These are phyloP conservation scores for Sclerotiophoma versabilis DNA, from an alignment of 2,329 filamentous ascomycete species.

Conservation along the genomic window DNA sequence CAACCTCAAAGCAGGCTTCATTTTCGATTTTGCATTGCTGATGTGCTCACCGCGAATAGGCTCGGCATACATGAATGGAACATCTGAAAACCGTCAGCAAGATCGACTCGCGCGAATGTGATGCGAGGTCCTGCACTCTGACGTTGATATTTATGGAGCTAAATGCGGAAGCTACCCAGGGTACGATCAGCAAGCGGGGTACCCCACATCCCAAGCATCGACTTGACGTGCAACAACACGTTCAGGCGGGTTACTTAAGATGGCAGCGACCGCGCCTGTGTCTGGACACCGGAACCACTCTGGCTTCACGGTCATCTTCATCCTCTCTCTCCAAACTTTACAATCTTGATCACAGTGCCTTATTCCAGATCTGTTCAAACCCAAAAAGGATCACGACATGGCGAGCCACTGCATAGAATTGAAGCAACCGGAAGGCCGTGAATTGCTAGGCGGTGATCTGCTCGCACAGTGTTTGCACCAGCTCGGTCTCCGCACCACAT, in stretches of 20 bases:
- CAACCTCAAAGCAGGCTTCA: no score
- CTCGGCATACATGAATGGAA: not conserved
- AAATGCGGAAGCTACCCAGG: slow-evolving; percentile 1
- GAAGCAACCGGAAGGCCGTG: slow-evolving; percentile 46
- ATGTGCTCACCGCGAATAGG: not conserved
- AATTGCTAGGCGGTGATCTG: slow-evolving; percentile 56
- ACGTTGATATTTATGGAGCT: not conserved
- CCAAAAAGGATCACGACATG: not conserved
- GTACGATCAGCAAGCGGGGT: slow-evolving; percentile 5
- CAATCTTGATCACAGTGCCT: not conserved
- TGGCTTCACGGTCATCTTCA: not conserved
- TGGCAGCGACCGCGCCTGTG: not conserved
- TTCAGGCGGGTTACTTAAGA: not conserved
- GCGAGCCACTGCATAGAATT: slow-evolving; percentile 26
- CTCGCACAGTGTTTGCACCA: slow-evolving; percentile 54
- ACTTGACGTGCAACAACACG: not conserved
- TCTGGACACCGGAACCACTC: not conserved
- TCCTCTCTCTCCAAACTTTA: not conserved
- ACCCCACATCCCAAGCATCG: slow-evolving; percentile 7
- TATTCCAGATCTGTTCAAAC: not conserved
- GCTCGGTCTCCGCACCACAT: slow-evolving; percentile 54
- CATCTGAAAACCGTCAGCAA: not conserved
- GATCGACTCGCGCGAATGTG: not conserved
- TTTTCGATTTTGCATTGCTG: not conserved
- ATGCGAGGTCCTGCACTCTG: slow-evolving; percentile 1